Evolutionary conservation across 176 grass and related monocot genomes (phyloP).

Genomic region (Oryza longistaminata): DNA sequence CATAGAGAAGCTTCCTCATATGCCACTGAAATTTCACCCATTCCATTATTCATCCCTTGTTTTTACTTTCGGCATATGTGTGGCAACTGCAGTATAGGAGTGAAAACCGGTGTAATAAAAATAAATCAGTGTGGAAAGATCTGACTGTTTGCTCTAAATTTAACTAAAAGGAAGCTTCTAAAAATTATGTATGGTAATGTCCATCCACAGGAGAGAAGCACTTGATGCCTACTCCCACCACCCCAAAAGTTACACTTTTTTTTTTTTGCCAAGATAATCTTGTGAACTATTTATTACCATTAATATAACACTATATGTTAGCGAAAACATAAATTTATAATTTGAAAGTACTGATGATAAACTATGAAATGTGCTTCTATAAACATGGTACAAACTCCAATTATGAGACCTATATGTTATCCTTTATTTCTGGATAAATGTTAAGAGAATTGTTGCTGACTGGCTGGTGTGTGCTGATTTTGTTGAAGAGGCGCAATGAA

Average conservation of each 20-base stretch:
- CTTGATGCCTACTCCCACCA: neutral
- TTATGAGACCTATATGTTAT: neutral
- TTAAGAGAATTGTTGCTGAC: neutral
- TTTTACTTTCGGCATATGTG: too few relatives aligned
- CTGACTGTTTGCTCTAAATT: too few relatives aligned
- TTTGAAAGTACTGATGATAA: neutral
- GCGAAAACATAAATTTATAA: neutral
- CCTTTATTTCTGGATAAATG: neutral
- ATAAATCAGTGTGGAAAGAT: too few relatives aligned
- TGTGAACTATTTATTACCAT: neutral
- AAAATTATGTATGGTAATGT: neutral
- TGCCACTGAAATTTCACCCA: too few relatives aligned
- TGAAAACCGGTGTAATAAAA: too few relatives aligned
- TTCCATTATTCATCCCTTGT: too few relatives aligned
- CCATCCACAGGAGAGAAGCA: neutral
- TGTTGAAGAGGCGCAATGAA: neutral
- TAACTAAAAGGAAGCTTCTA: neutral
- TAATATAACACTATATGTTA: neutral
- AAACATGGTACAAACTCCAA: too few relatives aligned
- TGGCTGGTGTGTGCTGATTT: conserved; percentile 15
- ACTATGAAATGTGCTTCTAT: neutral
- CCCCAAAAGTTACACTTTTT: neutral
- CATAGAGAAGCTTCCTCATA: neutral
- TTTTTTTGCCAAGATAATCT: neutral
- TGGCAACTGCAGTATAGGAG: too few relatives aligned